Base-by-base conservation (phyloP, 1,284 basidiomycete species). In the Sporisorium exsertum region DNA sequence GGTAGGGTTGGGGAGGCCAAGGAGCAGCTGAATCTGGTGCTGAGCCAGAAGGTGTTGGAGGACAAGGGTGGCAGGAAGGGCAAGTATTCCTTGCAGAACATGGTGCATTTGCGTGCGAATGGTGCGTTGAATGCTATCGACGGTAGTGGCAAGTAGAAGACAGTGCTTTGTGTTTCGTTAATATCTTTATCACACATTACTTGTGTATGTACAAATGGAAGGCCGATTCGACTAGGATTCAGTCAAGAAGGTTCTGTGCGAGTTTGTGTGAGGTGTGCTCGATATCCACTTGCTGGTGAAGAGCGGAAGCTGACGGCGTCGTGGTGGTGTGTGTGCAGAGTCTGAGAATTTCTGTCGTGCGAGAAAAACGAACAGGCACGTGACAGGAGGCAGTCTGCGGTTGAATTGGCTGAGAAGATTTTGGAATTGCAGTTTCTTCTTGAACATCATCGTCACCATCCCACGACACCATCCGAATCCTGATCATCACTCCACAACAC, bases 61-160 rank as follows among this genome's bases (percentile, higher is more conserved):
- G 82, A 84, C 55, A 32, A 50, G 29, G 61, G 63, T 18, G 77
- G 67, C 2, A 71, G 81, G 54, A 84, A 83, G 74, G 82, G 83
- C 50, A 85, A 85, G 61, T 84, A 84, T 56, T 73, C 72, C 37
- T 71, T 84, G 74, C 81, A 84, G 65, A 85, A 85, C 77, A 85
- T 85, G 84, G 80, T 78, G 16, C 72, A 81, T 43, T 62, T 85
- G 37, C 69, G 84, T 29, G 75, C 78, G 29, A 83, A 83, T 52
- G 83, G 81, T 37, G 82, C 79, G 27, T 61, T 83, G 43, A 77
- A 77, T 57, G 71, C 33, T 42, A 66, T 77, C 33, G 70, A 71
- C 40, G 67, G 64, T 3, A 74, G 63, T 52, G 64, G 71, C 15
- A 73, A 64, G 71, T 73, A 49, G 18, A 29, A 12, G 53, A n/a